Conservation (phyloP, 371 early-diverging fungal genomes). For the Funneliformis caledonium region DNA sequence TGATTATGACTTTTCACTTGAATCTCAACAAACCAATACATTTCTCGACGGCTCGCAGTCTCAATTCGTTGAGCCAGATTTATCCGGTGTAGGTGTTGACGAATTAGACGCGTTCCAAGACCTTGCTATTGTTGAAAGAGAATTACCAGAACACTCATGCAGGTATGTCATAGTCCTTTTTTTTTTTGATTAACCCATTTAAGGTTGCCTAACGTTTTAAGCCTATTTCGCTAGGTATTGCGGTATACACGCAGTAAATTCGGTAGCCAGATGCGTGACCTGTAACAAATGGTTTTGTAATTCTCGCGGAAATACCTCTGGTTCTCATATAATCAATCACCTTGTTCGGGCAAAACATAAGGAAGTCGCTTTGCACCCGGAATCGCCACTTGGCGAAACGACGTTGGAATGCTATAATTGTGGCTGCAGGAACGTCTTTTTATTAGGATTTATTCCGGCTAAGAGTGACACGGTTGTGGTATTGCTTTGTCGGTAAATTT, state of each 20-base stretch:
- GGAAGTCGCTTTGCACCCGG: conserved; percentile 90
- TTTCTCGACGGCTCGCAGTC: conserved; percentile 48
- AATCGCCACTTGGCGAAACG: conserved; percentile 91
- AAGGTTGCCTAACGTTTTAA: not conserved
- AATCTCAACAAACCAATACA: conserved; percentile 51
- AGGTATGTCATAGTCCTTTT: conserved; percentile 53
- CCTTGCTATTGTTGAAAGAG: conserved; percentile 55
- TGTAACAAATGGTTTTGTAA: conserved; percentile 98
- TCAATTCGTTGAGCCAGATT: conserved; percentile 35
- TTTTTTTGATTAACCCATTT: not conserved
- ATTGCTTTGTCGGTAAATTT: conserved; percentile 84
- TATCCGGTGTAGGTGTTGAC: conserved; percentile 44
- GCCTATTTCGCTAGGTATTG: conserved; percentile 67
- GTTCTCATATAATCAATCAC: conserved; percentile 96
- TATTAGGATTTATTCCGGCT: conserved; percentile 97
- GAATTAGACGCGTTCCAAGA: conserved; percentile 57
- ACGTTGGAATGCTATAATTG: conserved; percentile 97
- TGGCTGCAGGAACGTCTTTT: conserved; percentile 93
- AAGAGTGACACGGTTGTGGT: conserved; percentile 98
- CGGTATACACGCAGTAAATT: conserved; percentile 87
- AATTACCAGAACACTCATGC: conserved; percentile 88
- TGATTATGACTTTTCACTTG: conserved; percentile 56
- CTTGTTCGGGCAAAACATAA: conserved; percentile 94
- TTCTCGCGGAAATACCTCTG: conserved; percentile 87
- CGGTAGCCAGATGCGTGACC: conserved; percentile 92